A percentile compares a stretch with the other conserved stretches of the same genome.
Conservation (phyloP, 164 flowering plant genomes). For the Warburgia ugandensis region DNA sequence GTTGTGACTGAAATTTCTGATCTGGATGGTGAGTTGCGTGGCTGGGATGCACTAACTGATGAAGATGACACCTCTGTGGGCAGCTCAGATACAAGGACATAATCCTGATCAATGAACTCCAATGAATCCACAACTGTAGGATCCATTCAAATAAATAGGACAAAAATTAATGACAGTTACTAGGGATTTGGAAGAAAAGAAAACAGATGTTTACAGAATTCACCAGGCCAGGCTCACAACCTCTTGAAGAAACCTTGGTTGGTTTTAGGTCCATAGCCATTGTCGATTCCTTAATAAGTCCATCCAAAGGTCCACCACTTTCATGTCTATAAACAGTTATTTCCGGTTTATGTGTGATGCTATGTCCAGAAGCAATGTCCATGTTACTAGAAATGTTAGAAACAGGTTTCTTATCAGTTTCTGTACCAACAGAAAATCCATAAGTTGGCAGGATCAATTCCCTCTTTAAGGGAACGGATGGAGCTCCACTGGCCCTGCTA, state of each 20-base stretch:
- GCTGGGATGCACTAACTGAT: constrained; percentile 41
- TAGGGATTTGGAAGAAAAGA: background rate
- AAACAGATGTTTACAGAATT: constrained; percentile 2
- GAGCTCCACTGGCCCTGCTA: constrained; percentile 56
- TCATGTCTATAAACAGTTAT: constrained; percentile 24
- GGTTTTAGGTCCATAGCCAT: constrained; percentile 28
- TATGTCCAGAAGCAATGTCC: constrained; percentile 28
- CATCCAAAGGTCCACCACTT: constrained; percentile 24
- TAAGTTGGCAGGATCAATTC: constrained; percentile 35
- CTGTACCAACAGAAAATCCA: constrained; percentile 45
- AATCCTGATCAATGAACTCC: constrained; percentile 82
- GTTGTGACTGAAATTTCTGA: constrained; percentile 26
- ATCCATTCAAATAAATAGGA: constrained; percentile 11
- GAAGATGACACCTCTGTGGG: constrained; percentile 53
- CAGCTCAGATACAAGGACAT: constrained; percentile 87
- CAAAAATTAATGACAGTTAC: background rate
- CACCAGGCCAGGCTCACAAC: constrained; percentile 23
- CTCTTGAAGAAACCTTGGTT: constrained; percentile 34
- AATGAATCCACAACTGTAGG: constrained; percentile 56
- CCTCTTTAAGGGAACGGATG: constrained; percentile 36
- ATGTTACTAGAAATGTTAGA: constrained; percentile 27
- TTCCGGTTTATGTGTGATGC: constrained; percentile 23
- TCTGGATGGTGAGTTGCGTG: constrained; percentile 33
- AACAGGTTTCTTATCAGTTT: constrained; percentile 26
- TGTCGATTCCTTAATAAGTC: constrained; percentile 25